Conservation (phyloP, 2,329 filamentous ascomycete genomes). For the Cladophialophora exuberans region DNA sequence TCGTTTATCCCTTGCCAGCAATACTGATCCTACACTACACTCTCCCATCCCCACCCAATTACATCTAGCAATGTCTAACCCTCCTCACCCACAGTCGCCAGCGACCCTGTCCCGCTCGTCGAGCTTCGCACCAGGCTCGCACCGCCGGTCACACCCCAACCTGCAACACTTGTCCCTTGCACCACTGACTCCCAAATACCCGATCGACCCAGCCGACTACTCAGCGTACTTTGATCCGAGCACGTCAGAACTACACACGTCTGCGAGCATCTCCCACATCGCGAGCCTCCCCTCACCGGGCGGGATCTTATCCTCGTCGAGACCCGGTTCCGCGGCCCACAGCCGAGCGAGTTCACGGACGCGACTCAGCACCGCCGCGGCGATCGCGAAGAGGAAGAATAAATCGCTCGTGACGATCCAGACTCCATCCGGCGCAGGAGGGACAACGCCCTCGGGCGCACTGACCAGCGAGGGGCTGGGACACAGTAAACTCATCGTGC, state of each 20-base stretch:
- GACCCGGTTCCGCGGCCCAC: slow-evolving; percentile 14
- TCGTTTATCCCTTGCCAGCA: too few species aligned
- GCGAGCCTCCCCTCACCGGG: slow-evolving; percentile 35
- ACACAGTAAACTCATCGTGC: slow-evolving; percentile 21
- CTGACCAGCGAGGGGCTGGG: slow-evolving; percentile 28
- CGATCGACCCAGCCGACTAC: slow-evolving; percentile 46
- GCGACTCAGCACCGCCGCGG: slow-evolving; percentile 21
- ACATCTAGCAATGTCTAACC: background rate
- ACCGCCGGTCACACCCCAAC: slow-evolving; percentile 61
- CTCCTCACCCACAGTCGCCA: slow-evolving; percentile 16
- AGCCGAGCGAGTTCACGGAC: slow-evolving; percentile 27
- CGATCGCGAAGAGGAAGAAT: slow-evolving; percentile 26
- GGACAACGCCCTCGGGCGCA: slow-evolving; percentile 23
- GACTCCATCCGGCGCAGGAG: slow-evolving; percentile 11
- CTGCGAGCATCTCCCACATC: slow-evolving; percentile 36
- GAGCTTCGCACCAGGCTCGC: slow-evolving; percentile 33
- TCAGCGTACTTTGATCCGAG: slow-evolving; percentile 42
- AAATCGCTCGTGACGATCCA: slow-evolving; percentile 22
- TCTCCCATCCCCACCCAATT: background rate
- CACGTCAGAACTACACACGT: slow-evolving; percentile 42
- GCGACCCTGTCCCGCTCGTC: slow-evolving; percentile 28
- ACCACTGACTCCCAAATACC: slow-evolving; percentile 59
- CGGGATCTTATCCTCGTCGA: slow-evolving; percentile 30
- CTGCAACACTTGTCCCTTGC: slow-evolving; percentile 63
- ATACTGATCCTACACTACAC: too few species aligned